A percentile compares a stretch with the other conserved stretches of the same genome.
Conservation (phyloP, 73 alveolate genomes). For the Paraurostyla sp. region DNA sequence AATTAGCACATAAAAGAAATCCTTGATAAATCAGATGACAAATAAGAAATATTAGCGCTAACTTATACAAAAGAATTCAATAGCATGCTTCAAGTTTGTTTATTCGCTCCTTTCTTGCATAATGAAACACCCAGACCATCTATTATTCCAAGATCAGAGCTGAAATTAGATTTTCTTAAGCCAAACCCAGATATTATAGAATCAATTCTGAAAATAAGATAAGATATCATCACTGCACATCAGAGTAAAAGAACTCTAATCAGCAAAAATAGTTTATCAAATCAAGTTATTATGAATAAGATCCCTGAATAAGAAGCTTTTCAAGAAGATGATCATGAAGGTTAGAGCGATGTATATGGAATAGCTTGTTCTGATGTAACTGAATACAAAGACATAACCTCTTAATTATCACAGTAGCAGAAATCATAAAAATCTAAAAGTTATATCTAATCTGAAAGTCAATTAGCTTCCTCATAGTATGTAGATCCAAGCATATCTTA, state of each 20-base stretch:
- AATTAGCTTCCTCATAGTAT: no score
- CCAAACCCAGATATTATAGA: conserved; percentile 18
- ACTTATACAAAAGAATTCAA: conserved; percentile 44
- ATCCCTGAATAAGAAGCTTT: background rate
- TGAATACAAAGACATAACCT: no score
- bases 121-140: background rate
- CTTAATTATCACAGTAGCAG: no score
- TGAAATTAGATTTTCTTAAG: conserved; percentile 23
- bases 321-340: background rate
- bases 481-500: no score
- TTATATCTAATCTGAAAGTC: no score
- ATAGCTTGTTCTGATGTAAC: no score
- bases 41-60: background rate
- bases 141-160: conserved; percentile 12
- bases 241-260: background rate
- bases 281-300: no score
- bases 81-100: conserved; percentile 15
- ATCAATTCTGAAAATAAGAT: background rate
- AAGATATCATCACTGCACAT: background rate
- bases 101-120: conserved; percentile 45
- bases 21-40: background rate
- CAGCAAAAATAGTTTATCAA: background rate
- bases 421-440: no score
- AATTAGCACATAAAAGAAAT: conserved; percentile 41
- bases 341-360: no score